Percentiles rank a stretch among this genome's conserved stretches.
These are phyloP conservation scores for Cercospora zeina DNA, from an alignment of 2,329 filamentous ascomycete genomes.

Conservation along the genomic window DNA sequence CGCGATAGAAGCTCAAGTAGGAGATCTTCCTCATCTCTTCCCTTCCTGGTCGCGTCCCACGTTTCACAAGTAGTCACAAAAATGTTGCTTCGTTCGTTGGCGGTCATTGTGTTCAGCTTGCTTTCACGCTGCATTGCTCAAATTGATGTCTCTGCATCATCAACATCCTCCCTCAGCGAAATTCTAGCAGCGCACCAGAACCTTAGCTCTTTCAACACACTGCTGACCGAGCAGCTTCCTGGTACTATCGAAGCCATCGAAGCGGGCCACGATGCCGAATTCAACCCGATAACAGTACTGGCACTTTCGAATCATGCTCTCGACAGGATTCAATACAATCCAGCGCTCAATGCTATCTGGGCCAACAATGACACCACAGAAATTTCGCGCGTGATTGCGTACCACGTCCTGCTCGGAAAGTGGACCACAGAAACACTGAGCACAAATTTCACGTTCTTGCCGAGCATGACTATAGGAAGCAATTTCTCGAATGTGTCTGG, in stretches of 20 bases:
- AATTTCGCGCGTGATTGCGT: constrained; percentile 22
- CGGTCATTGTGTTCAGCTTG: not conserved
- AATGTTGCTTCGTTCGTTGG: constrained; percentile 1
- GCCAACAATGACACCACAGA: constrained; percentile 21
- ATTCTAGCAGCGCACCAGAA: constrained; percentile 21
- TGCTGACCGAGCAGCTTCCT: constrained; percentile 25
- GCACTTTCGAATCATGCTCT: constrained; percentile 45
- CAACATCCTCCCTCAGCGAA: constrained; percentile 18
- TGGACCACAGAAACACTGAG: constrained; percentile 25
- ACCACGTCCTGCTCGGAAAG: constrained; percentile 22
- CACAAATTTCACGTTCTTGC: constrained; percentile 43
- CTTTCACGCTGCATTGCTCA: constrained; percentile 5
- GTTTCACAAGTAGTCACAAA: not conserved
- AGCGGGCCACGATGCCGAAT: constrained; percentile 22
- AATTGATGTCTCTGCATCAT: constrained; percentile 5
- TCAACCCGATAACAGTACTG: constrained; percentile 44
- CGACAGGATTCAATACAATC: constrained; percentile 34
- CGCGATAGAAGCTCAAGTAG: not conserved
- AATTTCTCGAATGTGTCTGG: constrained; percentile 53
- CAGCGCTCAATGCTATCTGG: constrained; percentile 19
- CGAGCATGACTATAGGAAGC: constrained; percentile 48
- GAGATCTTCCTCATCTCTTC: constrained; percentile 4
- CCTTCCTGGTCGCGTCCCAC: not conserved
- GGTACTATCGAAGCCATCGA: constrained; percentile 39
- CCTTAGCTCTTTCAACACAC: constrained; percentile 22